Conservation (phyloP, 176 grass and related monocot species). For the Oryza brachyantha region DNA sequence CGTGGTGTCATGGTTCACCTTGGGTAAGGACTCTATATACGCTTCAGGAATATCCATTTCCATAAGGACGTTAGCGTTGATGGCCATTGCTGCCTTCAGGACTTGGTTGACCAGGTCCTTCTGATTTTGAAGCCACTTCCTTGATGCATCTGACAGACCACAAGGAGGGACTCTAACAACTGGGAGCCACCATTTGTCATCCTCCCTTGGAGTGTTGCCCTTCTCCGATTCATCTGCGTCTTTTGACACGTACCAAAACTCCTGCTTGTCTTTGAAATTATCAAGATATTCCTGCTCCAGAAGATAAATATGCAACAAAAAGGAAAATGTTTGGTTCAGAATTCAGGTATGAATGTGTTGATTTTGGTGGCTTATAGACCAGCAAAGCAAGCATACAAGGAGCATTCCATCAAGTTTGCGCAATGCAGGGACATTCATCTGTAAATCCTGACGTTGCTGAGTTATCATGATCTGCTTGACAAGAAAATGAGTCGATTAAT, state of each 20-base stretch:
- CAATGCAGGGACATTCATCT: slow-evolving; percentile 81
- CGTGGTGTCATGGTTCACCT: slow-evolving; percentile 42
- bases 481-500: background rate
- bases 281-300: slow-evolving; percentile 64
- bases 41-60: slow-evolving; percentile 83
- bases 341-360: background rate
- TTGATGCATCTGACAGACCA: slow-evolving; percentile 56
- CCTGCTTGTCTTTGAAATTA: slow-evolving; percentile 48
- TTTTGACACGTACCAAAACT: slow-evolving; percentile 75
- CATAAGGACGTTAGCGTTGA: slow-evolving; percentile 74
- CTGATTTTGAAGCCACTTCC: slow-evolving; percentile 52
- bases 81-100: slow-evolving; percentile 81
- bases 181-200: slow-evolving; percentile 88
- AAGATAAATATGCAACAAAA: background rate
- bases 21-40: slow-evolving; percentile 75
- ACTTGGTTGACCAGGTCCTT: slow-evolving; percentile 80
- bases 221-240: slow-evolving; percentile 47
- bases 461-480: slow-evolving; percentile 72
- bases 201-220: slow-evolving; percentile 34
- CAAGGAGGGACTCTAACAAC: slow-evolving; percentile 57
- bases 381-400: slow-evolving; percentile 47
- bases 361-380: background rate
- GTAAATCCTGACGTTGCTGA: slow-evolving; percentile 79
- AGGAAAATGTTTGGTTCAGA: slow-evolving; percentile 11
- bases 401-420: slow-evolving; percentile 84